These are phyloP conservation scores for Curvularia verruculosa DNA, from an alignment of 2,329 filamentous ascomycete species.

Conservation along the genomic window DNA sequence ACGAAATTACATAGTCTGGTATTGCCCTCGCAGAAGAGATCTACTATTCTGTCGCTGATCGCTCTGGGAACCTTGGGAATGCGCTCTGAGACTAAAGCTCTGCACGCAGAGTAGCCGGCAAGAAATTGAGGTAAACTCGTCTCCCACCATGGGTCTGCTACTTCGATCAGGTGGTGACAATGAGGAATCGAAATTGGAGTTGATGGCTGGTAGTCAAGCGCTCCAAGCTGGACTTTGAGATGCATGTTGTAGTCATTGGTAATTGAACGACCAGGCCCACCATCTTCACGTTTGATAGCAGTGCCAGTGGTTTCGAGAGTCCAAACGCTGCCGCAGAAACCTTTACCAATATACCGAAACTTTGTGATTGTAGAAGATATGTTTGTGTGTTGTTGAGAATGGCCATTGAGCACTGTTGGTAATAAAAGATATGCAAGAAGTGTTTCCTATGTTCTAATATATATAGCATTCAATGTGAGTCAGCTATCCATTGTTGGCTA, in stretches of 20 bases:
- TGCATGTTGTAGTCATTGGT: conserved; percentile 29
- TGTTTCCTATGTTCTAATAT: background rate
- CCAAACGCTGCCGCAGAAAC: conserved; percentile 28
- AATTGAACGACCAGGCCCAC: conserved; percentile 23
- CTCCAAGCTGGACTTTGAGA: conserved; percentile 11
- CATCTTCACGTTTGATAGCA: conserved; percentile 28
- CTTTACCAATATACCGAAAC: conserved; percentile 24
- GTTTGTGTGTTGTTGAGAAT: background rate
- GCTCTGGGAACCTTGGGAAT: conserved; percentile 20
- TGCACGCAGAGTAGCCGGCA: conserved; percentile 16
- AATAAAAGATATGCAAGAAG: background rate
- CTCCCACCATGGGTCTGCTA: conserved; percentile 15
- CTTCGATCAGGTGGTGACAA: conserved; percentile 18
- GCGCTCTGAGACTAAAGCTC: conserved; percentile 15
- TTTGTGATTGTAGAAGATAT: background rate
- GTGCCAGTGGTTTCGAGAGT: conserved; percentile 12
- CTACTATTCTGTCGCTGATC: conserved; percentile 20
- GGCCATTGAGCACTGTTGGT: background rate
- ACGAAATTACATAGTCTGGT: conserved; percentile 12
- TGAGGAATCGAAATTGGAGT: conserved; percentile 20
- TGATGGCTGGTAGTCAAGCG: conserved; percentile 4
- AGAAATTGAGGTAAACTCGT: conserved; percentile 16
- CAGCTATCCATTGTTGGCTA: background rate
- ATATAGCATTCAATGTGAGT: background rate
- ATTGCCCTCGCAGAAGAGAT: conserved; percentile 22